Conservation (phyloP, 2,329 filamentous ascomycete genomes). For the Claviceps purpurea region DNA sequence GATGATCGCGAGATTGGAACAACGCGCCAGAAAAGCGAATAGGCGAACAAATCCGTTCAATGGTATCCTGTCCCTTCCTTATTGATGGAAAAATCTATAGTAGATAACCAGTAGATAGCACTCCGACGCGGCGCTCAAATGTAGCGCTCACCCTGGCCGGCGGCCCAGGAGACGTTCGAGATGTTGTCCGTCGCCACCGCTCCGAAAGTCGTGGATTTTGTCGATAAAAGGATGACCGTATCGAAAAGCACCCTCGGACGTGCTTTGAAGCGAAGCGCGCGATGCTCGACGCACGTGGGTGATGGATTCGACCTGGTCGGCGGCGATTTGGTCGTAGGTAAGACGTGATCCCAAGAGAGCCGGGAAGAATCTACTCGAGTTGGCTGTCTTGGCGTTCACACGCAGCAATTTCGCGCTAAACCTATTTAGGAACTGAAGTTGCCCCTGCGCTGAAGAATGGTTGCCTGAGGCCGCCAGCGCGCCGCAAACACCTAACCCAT, state of each 20-base stretch:
- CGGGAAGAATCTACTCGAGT: constrained; percentile 29
- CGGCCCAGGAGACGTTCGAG: constrained; percentile 34
- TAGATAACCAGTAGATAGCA: constrained; percentile 25
- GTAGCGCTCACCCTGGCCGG: constrained; percentile 30
- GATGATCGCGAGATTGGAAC: constrained; percentile 4
- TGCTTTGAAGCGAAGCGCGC: constrained; percentile 22
- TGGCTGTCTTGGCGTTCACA: constrained; percentile 19
- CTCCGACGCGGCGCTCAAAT: constrained; percentile 25
- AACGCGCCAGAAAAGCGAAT: constrained; percentile 11
- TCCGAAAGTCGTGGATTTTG: constrained; percentile 24
- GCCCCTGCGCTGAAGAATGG: constrained; percentile 5
- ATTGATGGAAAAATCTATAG: constrained; percentile 21
- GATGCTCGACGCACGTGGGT: constrained; percentile 40
- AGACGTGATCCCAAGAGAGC: constrained; percentile 24
- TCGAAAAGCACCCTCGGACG: constrained; percentile 17
- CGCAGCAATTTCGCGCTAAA: constrained; percentile 17
- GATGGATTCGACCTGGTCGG: constrained; percentile 26
- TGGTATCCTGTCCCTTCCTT: constrained; percentile 13
- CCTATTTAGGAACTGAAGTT: constrained; percentile 12
- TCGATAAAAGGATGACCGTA: constrained; percentile 21
- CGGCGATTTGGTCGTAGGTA: constrained; percentile 31
- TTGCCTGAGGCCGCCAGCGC: constrained; percentile 15
- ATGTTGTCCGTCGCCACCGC: constrained; percentile 31
- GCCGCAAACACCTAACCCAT: not conserved
- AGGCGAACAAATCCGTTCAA: constrained; percentile 10